Percentiles rank a stretch among this genome's conserved stretches.
phyloP scores from a whole-genome alignment of 129 eudicot genomes.

The Ambrosia trifida region DNA sequence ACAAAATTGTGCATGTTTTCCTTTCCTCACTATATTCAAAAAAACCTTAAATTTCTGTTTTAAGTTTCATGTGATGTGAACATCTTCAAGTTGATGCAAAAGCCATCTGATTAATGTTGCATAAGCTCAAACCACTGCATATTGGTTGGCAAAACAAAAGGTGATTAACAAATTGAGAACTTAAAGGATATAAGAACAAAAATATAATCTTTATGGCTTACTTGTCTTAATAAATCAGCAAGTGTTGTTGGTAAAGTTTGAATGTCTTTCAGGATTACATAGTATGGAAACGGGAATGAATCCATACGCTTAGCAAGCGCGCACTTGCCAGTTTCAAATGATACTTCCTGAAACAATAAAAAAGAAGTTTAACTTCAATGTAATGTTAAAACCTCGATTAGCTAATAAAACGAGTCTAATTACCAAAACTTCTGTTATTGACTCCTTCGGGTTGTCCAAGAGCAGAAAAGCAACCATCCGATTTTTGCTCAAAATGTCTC shows the following conservation, averaged over 20 bases:
- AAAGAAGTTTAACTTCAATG: not conserved
- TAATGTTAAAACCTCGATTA: not conserved
- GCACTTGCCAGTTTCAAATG: conserved; percentile 39
- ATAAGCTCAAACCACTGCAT: conserved; percentile 94
- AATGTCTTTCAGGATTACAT: conserved; percentile 72
- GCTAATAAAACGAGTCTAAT: not conserved
- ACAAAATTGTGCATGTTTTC: conserved; percentile 3
- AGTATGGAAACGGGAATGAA: conserved; percentile 90
- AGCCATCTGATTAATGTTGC: conserved; percentile 42
- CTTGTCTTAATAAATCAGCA: conserved; percentile 95
- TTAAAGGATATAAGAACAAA: not conserved
- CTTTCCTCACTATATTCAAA: conserved; percentile 1
- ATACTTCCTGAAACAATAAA: conserved; percentile 55
- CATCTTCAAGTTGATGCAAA: too few species aligned
- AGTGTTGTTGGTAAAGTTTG: conserved; percentile 92
- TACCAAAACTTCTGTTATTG: conserved; percentile 74
- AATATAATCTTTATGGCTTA: conserved; percentile 16
- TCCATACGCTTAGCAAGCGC: conserved; percentile 53
- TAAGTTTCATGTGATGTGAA: not conserved
- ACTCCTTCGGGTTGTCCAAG: conserved; percentile 75
- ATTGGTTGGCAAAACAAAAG: not conserved
- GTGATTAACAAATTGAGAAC: not conserved
- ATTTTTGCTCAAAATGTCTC: conserved; percentile 69
- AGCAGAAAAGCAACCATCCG: conserved; percentile 90
- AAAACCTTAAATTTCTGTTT: conserved; percentile 6